A percentile compares a stretch with the other conserved stretches of the same genome.
Conservation (phyloP, 495 filamentous ascomycete genomes). For the Hyphodiscus hymeniophilus region DNA sequence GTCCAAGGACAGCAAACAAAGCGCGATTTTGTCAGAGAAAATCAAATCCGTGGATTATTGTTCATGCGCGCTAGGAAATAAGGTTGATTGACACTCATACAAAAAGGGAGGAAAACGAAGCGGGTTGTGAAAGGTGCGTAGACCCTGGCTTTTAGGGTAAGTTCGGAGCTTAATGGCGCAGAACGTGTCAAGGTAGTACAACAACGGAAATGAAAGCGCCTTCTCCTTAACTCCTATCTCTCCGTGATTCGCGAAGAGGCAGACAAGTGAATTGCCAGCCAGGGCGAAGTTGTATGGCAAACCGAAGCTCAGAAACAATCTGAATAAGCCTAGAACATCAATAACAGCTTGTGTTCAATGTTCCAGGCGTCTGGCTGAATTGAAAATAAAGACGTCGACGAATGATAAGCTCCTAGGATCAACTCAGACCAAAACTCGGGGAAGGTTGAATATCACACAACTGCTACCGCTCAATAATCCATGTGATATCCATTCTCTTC, state of each 20-base stretch:
- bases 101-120: not conserved
- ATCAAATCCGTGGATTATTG: not conserved
- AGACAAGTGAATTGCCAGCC: not conserved
- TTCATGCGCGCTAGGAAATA: not conserved
- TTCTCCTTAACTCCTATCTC: not conserved
- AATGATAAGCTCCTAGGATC: not conserved
- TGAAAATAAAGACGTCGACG: not conserved
- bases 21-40: not conserved
- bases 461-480: not conserved
- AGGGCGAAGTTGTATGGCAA: not conserved
- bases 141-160: not conserved
- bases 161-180: not conserved
- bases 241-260: not conserved
- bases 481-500: conserved; percentile 14
- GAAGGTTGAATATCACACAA: not conserved
- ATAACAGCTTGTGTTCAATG: not conserved
- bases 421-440: not conserved
- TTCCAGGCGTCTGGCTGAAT: not conserved
- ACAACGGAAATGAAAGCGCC: not conserved
- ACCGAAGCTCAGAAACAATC: not conserved
- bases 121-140: not conserved
- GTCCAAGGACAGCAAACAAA: conserved; percentile 6
- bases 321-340: not conserved
- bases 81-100: not conserved
- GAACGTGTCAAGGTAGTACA: not conserved